phyloP scores from a whole-genome alignment of 1,284 basidiomycete genomes.

The Ustilago trichophora region DNA sequence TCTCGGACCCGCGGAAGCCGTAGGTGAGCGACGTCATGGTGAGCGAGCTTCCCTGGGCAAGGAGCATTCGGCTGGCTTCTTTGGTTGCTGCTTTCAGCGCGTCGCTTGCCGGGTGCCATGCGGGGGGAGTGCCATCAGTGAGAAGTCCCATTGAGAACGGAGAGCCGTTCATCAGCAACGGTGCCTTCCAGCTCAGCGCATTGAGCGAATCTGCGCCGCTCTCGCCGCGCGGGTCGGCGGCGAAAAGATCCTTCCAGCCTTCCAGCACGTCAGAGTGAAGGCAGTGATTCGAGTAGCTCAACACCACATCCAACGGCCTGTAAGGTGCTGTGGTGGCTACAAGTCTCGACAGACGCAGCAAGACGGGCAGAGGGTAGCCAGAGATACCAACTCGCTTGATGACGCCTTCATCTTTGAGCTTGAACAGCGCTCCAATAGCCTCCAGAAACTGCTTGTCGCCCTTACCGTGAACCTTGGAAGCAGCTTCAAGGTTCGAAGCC shows the following conservation, averaged over 20 bases:
- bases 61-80: conserved; percentile 28
- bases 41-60: conserved; percentile 33
- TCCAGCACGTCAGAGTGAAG: conserved; percentile 59
- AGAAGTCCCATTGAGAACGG: conserved; percentile 93
- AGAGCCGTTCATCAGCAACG: conserved; percentile 81
- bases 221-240: conserved; percentile 23
- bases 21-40: conserved; percentile 54
- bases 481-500: conserved; percentile 69
- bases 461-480: conserved; percentile 74
- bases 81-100: conserved; percentile 69
- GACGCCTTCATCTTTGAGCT: conserved; percentile 80
- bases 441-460: conserved; percentile 83
- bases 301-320: conserved; percentile 65
- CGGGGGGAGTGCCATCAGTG: conserved; percentile 73
- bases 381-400: conserved; percentile 84
- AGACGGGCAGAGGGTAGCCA: conserved; percentile 87
- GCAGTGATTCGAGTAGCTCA: conserved; percentile 63
- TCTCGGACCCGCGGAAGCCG: conserved; percentile 54
- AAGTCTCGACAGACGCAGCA: conserved; percentile 83
- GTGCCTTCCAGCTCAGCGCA: conserved; percentile 50
- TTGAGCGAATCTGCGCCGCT: background rate
- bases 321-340: conserved; percentile 67
- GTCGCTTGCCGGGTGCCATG: conserved; percentile 85
- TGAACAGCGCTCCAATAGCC: conserved; percentile 77
- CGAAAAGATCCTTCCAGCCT: conserved; percentile 51